Base-by-base conservation (phyloP, 768 basidiomycete genomes). In the Mrakia gelida region DNA sequence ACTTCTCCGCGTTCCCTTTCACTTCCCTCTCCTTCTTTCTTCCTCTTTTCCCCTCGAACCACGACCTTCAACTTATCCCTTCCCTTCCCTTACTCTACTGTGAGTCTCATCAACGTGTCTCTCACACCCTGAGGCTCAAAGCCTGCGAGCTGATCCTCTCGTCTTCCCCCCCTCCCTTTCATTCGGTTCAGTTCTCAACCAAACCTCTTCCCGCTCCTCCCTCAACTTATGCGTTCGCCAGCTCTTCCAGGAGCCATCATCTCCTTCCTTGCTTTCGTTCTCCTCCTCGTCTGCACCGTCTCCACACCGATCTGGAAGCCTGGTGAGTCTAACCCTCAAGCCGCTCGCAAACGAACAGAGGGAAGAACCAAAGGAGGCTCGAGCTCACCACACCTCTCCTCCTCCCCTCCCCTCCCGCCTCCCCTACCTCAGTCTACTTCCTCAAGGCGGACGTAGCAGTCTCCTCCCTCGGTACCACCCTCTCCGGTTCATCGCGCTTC, bases 201-300 rank as follows among this genome's bases (percentile, higher is more conserved):
- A 52, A 52, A 18, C 49, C 18, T 52, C 49, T 7, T 13, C 15
- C 49, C 38, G 38, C 38, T 38, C 49, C 49, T 52, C 67, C 67
- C 26, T 43, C 41, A 26, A 11, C 43, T 26, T 43, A 75, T 75
- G 73, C 34, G 15, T 5, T 34, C 73, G 15, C 63, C 75, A 5
- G 75, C 75, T 26, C 18, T 34, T 21, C 75, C 75, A 23, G 65
- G 75, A 45, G 75, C 65, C 28, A 52, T 75, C 75, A 52, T 75
- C 63, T 67, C 75, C 30, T 68, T 75, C 65, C 26, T 65, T 0
- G 75, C 75, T 5, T 75, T 75, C 63, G 21, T 68, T 1, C 32
- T 75, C 28, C 75, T 75, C 1, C 65, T 75, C 28, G 45, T 75
- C 9, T 75, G 75, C 75, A 67, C 65, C 0, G 62, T 75, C 21